Base-by-base conservation (phyloP, 1,139 yeast genomes). In the Debaryomyces coudertii region DNA sequence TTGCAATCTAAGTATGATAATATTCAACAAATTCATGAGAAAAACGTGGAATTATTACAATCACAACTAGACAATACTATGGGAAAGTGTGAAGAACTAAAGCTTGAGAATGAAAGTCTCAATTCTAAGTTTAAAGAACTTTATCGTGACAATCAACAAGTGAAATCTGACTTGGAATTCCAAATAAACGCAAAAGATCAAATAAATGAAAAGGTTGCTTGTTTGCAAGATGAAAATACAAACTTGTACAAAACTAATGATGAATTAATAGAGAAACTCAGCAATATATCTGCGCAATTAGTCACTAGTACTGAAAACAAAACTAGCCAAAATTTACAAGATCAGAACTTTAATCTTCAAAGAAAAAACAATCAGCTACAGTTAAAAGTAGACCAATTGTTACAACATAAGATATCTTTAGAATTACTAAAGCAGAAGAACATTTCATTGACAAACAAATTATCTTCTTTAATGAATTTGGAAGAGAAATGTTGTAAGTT, bases 1-100 rank as follows among this genome's bases (percentile, higher is more conserved):
- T 62, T 85, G 35, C 87, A 85, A 47, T 69, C 76, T 6, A 76
- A 79, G 45, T 63, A 77, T 38, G 63, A 76, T 18, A 73, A 74
- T 41, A 79, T 79, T 47, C 68, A 77, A 7, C 77, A 76, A 43
- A 79, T 66, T 3, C 55, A 73, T 39, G 56, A 77, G 22, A 69
- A 72, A 42, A 66, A 66, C 20, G 57, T 76, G 15, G 67, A 73
- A 14, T 66, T 76, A 12, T 63, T 75, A 34, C 70, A 73, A 42
- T 66, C 46, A 8, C 60, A 65, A 36, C 53, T 62, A 27, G 48
- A 46, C 3, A 40, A 49, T n/a, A 51, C 62, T 28, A 53, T 47
- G 14, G 46, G 54, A 12, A 66, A 63, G 23, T 55, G 57, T 30
- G 46, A 49, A 1, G 43, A 43, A 4, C 47, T 63, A 12, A 43